These are phyloP conservation scores for Balansia obtecta DNA, from an alignment of 2,329 filamentous ascomycete genomes.

Conservation along the genomic window DNA sequence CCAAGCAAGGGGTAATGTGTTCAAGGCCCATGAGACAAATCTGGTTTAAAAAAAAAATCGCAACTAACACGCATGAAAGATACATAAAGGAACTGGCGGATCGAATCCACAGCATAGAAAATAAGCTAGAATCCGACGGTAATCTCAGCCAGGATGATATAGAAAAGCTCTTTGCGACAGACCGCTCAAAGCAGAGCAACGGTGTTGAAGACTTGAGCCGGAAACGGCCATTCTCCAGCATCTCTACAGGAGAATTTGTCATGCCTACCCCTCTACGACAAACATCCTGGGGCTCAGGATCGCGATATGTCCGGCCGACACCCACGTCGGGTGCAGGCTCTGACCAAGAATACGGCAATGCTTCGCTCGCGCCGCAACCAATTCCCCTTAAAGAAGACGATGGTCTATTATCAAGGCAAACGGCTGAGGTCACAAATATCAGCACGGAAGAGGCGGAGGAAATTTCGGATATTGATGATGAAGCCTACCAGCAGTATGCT, in stretches of 20 bases:
- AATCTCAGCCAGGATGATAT: slow-evolving; percentile 31
- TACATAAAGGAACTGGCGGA: slow-evolving; percentile 91
- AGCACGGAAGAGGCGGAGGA: slow-evolving; percentile 14
- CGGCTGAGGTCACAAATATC: slow-evolving; percentile 22
- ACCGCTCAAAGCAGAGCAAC: slow-evolving; percentile 18
- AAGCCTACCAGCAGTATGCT: slow-evolving; percentile 32
- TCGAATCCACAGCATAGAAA: slow-evolving; percentile 70
- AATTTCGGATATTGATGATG: slow-evolving; percentile 24
- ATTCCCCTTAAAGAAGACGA: slow-evolving; percentile 25
- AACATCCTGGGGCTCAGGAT: slow-evolving; percentile 34
- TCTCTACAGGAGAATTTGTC: slow-evolving; percentile 28
- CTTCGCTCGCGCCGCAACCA: slow-evolving; percentile 34
- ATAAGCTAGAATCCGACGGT: slow-evolving; percentile 50
- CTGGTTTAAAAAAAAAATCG: background rate
- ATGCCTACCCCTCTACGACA: slow-evolving; percentile 30
- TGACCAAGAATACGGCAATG: slow-evolving; percentile 23
- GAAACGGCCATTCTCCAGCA: slow-evolving; percentile 38
- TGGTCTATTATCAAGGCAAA: slow-evolving; percentile 23
- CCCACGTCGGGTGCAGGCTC: slow-evolving; percentile 22
- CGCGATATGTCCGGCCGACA: slow-evolving; percentile 30
- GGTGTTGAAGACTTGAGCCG: slow-evolving; percentile 18
- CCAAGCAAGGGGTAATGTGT: slow-evolving; percentile 66
- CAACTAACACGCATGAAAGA: slow-evolving; percentile 24
- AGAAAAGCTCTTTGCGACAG: slow-evolving; percentile 27
- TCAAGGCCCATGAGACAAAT: background rate